phyloP scores from a whole-genome alignment of 2,329 filamentous ascomycete genomes.

The Lasiodiplodia theobromae region DNA sequence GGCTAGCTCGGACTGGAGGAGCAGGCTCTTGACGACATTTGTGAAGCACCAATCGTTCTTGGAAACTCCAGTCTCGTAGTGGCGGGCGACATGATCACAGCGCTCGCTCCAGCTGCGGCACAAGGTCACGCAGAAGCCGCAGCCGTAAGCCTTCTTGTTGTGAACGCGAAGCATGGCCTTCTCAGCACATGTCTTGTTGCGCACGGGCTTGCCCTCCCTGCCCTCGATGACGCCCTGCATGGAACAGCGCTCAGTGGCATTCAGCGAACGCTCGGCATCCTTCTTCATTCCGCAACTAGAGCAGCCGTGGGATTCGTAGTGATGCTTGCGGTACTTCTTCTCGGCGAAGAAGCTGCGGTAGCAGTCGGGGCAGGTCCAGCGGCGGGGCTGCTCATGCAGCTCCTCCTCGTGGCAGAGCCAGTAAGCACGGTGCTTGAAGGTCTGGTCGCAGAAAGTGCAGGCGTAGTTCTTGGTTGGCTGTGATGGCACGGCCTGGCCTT shows the following conservation, averaged over 20 bases:
- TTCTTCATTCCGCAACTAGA: conserved; percentile 65
- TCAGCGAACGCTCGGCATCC: conserved; percentile 33
- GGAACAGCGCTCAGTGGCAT: conserved; percentile 13
- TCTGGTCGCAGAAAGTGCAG: conserved; percentile 64
- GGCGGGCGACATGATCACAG: conserved; percentile 72
- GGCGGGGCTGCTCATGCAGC: conserved; percentile 72
- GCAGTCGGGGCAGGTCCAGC: conserved; percentile 72
- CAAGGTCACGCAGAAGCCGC: conserved; percentile 71
- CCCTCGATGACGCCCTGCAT: conserved; percentile 21
- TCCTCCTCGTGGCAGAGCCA: conserved; percentile 76
- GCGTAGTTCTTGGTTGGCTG: conserved; percentile 46
- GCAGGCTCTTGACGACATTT: conserved; percentile 70
- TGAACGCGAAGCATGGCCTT: conserved; percentile 48
- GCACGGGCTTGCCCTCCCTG: conserved; percentile 15
- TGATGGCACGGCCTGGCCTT: conserved; percentile 4
- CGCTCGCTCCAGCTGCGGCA: conserved; percentile 70
- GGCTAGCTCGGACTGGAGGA: conserved; percentile 70
- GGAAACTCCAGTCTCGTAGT: conserved; percentile 66
- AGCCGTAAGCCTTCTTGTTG: conserved; percentile 72
- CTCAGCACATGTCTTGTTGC: conserved; percentile 26
- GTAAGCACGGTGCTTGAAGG: conserved; percentile 72
- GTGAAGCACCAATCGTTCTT: conserved; percentile 74
- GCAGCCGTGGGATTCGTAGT: conserved; percentile 69
- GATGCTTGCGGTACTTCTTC: conserved; percentile 73
- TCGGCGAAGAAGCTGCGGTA: conserved; percentile 73